Conservation (phyloP, 805 yeast species). For the Zygosaccharomyces siamensis region DNA sequence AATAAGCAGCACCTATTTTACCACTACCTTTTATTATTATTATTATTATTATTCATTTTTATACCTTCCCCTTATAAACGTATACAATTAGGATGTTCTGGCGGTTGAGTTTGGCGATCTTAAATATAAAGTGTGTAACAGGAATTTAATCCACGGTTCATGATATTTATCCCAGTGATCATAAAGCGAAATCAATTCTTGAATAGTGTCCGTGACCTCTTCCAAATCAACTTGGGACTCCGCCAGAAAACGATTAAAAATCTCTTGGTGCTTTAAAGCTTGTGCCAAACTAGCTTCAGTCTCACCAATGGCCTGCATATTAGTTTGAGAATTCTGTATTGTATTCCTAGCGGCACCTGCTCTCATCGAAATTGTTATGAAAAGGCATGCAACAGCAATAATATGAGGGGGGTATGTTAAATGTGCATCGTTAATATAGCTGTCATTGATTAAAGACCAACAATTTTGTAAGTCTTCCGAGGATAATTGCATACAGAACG, state of each 20-base stretch:
- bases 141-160: conserved; percentile 50
- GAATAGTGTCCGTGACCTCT: conserved; percentile 75
- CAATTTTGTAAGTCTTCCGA: conserved; percentile 74
- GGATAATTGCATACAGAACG: conserved; percentile 34
- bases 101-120: conserved; percentile 7
- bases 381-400: conserved; percentile 76
- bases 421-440: conserved; percentile 82
- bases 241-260: conserved; percentile 50
- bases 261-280: conserved; percentile 16
- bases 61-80: background rate
- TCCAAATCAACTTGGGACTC: conserved; percentile 71
- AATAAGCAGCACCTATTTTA: too few species aligned
- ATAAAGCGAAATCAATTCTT: conserved; percentile 75
- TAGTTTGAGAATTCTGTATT: conserved; percentile 11
- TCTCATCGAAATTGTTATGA: conserved; percentile 52
- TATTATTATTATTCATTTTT: background rate
- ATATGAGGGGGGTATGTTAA: conserved; percentile 85
- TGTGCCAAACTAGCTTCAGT: conserved; percentile 6
- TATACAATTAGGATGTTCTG: background rate
- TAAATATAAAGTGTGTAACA: conserved; percentile 32
- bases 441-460: conserved; percentile 88
- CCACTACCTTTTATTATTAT: background rate
- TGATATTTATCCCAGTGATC: conserved; percentile 85
- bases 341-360: conserved; percentile 43
- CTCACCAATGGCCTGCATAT: conserved; percentile 4